These are phyloP conservation scores for Wickerhamomyces bisporus DNA, from an alignment of 805 yeast genomes.

Conservation along the genomic window DNA sequence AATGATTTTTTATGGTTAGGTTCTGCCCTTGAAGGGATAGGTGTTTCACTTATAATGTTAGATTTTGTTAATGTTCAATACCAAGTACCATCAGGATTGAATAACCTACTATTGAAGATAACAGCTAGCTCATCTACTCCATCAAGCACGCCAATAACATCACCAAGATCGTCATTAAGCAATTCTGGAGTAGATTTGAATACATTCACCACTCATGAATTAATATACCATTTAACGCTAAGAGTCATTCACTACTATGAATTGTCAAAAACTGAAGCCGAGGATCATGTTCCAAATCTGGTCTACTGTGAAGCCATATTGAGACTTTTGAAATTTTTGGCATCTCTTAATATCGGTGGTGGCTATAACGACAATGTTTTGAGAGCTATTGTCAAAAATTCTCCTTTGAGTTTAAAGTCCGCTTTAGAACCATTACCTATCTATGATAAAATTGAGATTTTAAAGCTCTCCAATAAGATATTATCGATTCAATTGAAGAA, in stretches of 20 bases:
- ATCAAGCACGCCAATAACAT: constrained; percentile 30
- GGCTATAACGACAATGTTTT: constrained; percentile 39
- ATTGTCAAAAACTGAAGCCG: constrained; percentile 49
- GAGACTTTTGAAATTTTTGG: constrained; percentile 58
- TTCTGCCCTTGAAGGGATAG: constrained; percentile 78
- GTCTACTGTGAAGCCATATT: constrained; percentile 71
- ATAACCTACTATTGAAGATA: constrained; percentile 20
- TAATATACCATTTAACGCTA: constrained; percentile 33
- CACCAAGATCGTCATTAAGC: constrained; percentile 45
- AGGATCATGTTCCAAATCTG: constrained; percentile 77
- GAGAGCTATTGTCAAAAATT: constrained; percentile 39
- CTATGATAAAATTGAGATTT: constrained; percentile 39
- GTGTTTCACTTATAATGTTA: constrained; percentile 57
- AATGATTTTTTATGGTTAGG: constrained; percentile 87
- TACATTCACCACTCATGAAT: constrained; percentile 26
- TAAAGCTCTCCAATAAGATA: constrained; percentile 41
- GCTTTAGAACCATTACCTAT: constrained; percentile 2
- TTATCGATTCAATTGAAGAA: constrained; percentile 39
- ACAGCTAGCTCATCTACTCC: constrained; percentile 3
- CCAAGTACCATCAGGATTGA: constrained; percentile 31
- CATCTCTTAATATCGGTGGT: constrained; percentile 44
- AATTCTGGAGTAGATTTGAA: constrained; percentile 14
- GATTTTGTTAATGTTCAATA: constrained; percentile 50
- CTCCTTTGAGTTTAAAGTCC: constrained; percentile 16
- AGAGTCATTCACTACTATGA: constrained; percentile 41